A percentile compares a stretch with the other conserved stretches of the same genome.
phyloP scores from a whole-genome alignment of 495 filamentous ascomycete species.

The Halenospora varia region DNA sequence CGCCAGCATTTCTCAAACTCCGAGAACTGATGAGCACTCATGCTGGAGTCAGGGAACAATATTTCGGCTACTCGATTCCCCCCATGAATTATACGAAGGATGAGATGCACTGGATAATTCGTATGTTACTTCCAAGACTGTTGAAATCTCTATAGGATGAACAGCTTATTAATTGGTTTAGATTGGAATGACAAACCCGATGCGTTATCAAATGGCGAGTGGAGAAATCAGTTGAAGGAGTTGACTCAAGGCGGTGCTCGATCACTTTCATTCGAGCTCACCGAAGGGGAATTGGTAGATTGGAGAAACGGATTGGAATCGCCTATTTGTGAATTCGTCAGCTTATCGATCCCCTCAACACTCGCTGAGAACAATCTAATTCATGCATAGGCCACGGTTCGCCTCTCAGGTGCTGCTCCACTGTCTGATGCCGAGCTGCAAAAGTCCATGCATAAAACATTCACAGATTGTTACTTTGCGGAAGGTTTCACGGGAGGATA shows the following conservation, averaged over 20 bases:
- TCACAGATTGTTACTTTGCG: conserved; percentile 1
- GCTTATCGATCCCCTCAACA: too few species aligned
- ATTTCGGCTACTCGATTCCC: not conserved
- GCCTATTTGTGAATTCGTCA: not conserved
- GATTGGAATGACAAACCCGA: not conserved
- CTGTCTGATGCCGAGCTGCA: not conserved
- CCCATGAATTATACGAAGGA: not conserved
- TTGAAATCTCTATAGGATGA: not conserved
- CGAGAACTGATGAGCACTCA: not conserved
- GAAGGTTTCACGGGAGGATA: not conserved
- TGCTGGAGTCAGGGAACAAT: not conserved
- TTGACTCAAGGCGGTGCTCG: not conserved
- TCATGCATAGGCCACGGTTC: not conserved
- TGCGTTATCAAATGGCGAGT: not conserved
- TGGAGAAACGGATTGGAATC: not conserved
- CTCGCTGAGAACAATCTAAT: not conserved
- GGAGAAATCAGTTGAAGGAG: not conserved
- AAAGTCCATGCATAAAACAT: conserved; percentile 1
- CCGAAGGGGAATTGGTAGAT: not conserved
- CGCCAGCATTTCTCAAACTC: not conserved
- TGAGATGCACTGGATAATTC: conserved; percentile 6
- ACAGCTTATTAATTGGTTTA: not conserved
- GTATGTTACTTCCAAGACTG: not conserved
- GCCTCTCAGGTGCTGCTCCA: not conserved
- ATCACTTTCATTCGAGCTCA: not conserved